Evolutionary conservation across 73 alveolate genomes (phyloP).

Genomic region (Symbiodinium pilosum): DNA sequence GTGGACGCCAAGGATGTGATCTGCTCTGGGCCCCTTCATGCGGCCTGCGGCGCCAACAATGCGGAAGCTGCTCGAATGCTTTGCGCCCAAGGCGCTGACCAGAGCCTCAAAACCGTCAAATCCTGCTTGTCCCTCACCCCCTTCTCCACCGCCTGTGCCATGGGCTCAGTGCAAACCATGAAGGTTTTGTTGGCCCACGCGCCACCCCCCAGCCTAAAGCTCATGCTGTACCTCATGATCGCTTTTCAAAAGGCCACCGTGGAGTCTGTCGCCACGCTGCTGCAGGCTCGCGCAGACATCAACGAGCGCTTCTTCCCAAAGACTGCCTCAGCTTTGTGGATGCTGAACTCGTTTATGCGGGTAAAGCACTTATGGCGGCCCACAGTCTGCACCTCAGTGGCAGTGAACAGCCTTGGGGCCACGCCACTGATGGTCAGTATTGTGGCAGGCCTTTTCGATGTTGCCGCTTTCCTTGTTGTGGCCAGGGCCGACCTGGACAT

Average conservation of each 20-base stretch:
- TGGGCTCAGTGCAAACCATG: neutral
- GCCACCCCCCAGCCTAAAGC: neutral
- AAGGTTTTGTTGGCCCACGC: neutral
- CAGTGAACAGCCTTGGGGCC: neutral
- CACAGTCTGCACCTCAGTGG: neutral
- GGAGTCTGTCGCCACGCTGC: neutral
- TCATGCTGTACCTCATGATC: conserved; percentile 6
- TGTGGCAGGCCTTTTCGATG: conserved; percentile 27
- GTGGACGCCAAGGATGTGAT: neutral
- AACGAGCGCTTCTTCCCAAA: neutral
- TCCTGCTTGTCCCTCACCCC: neutral
- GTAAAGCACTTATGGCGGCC: neutral
- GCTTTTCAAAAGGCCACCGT: neutral
- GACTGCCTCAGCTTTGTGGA: neutral
- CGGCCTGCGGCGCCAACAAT: neutral
- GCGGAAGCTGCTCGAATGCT: neutral
- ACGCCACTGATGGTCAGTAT: conserved; percentile 12
- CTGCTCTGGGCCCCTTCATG: neutral
- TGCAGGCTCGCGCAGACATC: neutral
- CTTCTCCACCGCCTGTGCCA: neutral
- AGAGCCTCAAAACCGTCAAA: neutral
- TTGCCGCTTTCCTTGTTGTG: neutral
- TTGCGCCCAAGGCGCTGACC: neutral
- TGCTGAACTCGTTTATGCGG: too few species aligned
- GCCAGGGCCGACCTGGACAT: neutral